Base-by-base conservation (phyloP, 192 early-diverging fungal species). In the Backusella morwellensis region DNA sequence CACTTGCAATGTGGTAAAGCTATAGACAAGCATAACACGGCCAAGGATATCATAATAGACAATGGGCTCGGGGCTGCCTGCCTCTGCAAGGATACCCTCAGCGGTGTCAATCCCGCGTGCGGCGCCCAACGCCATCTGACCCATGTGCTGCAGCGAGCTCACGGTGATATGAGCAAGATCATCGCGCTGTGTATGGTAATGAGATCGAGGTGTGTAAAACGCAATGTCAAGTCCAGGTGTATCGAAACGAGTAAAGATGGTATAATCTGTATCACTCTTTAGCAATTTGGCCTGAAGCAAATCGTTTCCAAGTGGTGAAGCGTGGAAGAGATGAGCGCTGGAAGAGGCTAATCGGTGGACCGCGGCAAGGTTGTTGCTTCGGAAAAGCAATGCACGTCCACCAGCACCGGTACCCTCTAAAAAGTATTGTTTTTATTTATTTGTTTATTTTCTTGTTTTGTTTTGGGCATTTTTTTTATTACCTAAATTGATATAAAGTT, bases 351-450 rank as follows among this genome's bases (percentile, higher is more conserved):
- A 54, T 26, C 81, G 70, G 19, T 73, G 71, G 14, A 87, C 77
- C 26, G 81, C 81, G 11, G 56, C 68, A 32, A 77, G 76, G 63
- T 84, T 86, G 73, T 76, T 82, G 12, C 74, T 71, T 40, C 92
- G 88, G 82, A 92, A 93, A 26, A 93, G 77, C 66, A 89, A 79
- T 19, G 91, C 88, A 54, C 89, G 88, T 26, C 92, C 92, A 23
- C 92, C 92, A 32, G 90, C 90, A 50, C 92, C 91, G 42, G 91
- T 91, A 14, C 89, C 91, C 82, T 93, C 92, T 88, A 75, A 32
- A 32, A 32, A 32, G 32, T 3, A 32, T 32, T 3, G 32, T 32
- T 21, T 35, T 32, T 44, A 17, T 44, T 44, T 44, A 44, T 44
- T 44, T 26, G 11, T 4, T 23, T 11, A 36, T 44, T 5, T 36